phyloP scores from a whole-genome alignment of 345 rosid species.

The Rhodamnia rubescens region DNA sequence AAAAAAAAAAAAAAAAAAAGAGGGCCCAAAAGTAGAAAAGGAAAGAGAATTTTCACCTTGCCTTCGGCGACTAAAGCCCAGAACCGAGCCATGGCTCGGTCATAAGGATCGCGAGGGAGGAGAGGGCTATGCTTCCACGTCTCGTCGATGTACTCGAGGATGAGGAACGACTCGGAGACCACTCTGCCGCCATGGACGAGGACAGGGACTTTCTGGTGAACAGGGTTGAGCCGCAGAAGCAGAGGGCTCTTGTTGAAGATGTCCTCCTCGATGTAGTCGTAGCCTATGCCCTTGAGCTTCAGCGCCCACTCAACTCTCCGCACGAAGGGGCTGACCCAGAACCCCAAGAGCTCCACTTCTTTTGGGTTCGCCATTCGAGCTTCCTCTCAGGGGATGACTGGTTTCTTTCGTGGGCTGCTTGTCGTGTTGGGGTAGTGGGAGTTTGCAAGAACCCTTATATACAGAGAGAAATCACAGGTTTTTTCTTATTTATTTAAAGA shows the following conservation, averaged over 20 bases:
- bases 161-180: constrained; percentile 9
- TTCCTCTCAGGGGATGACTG: background rate
- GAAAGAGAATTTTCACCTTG: constrained; percentile 3
- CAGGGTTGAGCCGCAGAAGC: constrained; percentile 6
- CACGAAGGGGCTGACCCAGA: constrained; percentile 6
- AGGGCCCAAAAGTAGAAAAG: background rate
- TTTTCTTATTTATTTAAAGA: too few species aligned
- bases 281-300: constrained; percentile 8
- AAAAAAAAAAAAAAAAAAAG: background rate
- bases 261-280: constrained; percentile 10
- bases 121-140: constrained; percentile 21
- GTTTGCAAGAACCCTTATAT: background rate
- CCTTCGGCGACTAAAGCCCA: constrained; percentile 24
- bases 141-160: constrained; percentile 28
- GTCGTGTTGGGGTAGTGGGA: background rate
- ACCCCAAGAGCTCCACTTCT: background rate
- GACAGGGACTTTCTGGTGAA: constrained; percentile 9
- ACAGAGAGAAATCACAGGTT: too few species aligned
- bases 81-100: constrained; percentile 22
- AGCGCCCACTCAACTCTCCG: constrained; percentile 8
- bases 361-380: background rate
- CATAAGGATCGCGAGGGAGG: constrained; percentile 24
- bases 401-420: background rate
- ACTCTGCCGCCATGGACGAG: constrained; percentile 5
- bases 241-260: constrained; percentile 8